phyloP scores from a whole-genome alignment of 768 basidiomycete genomes.

The Boletus bicolor region DNA sequence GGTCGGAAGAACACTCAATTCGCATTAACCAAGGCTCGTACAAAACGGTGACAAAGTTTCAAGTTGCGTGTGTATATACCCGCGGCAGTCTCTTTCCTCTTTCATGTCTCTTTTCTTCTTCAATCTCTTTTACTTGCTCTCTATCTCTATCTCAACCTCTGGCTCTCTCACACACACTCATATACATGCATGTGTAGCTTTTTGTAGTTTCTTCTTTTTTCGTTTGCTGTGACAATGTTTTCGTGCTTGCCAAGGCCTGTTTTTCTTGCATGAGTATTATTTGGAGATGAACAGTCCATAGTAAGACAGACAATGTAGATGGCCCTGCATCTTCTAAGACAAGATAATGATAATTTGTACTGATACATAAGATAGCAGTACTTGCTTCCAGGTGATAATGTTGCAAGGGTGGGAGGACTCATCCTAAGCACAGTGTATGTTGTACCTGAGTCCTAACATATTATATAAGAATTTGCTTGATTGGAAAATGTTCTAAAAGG shows the following conservation, averaged over 20 bases:
- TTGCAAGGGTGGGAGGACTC: no score
- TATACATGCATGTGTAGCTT: constrained; percentile 17
- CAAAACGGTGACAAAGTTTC: constrained; percentile 2
- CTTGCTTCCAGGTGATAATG: no score
- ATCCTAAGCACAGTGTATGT: no score
- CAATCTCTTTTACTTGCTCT: constrained; percentile 7
- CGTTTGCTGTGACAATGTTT: neutral
- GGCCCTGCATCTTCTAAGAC: no score
- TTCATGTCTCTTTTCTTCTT: neutral
- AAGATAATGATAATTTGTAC: no score
- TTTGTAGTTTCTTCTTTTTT: neutral
- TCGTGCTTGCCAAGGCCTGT: neutral
- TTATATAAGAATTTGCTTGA: no score
- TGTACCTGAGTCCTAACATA: no score
- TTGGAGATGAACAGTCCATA: neutral
- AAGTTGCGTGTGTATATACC: constrained; percentile 21
- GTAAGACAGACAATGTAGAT: no score
- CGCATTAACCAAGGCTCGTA: constrained; percentile 8
- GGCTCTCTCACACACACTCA: constrained; percentile 1
- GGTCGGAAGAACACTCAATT: constrained; percentile 19
- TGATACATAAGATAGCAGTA: no score
- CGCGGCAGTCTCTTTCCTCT: neutral
- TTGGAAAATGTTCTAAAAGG: no score
- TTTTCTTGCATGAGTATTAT: constrained; percentile 1
- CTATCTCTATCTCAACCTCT: constrained; percentile 8